Evolutionary conservation across 345 rosid species (phyloP).

Genomic region (Arabidopsis suecica): DNA sequence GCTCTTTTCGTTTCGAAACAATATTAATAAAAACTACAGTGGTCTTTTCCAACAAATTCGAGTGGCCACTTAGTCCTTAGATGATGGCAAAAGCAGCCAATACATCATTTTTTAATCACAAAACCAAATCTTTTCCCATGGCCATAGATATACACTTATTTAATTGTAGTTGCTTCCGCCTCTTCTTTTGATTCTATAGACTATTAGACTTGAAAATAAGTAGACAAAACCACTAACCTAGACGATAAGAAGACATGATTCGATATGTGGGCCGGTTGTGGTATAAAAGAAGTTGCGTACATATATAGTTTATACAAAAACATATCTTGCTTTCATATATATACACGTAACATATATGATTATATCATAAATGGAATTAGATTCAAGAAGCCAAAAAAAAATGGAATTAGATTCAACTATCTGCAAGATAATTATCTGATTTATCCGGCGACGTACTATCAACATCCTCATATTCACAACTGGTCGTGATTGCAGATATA

Average conservation of each 20-base stretch:
- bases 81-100: slow-evolving; percentile 38
- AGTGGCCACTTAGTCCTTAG: slow-evolving; percentile 40
- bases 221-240: slow-evolving; percentile 31
- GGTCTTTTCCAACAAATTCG: slow-evolving; percentile 51
- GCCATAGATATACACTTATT: slow-evolving; percentile 32
- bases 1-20: slow-evolving; percentile 26
- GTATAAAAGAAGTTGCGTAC: slow-evolving; percentile 7
- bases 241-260: slow-evolving; percentile 45
- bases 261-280: slow-evolving; percentile 42
- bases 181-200: slow-evolving; percentile 27
- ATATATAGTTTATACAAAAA: slow-evolving; percentile 25
- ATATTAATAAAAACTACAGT: slow-evolving; percentile 31
- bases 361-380: slow-evolving; percentile 20
- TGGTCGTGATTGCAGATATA: background rate
- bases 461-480: slow-evolving; percentile 26
- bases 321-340: slow-evolving; percentile 26
- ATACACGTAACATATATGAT: slow-evolving; percentile 7
- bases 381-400: slow-evolving; percentile 34
- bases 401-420: slow-evolving; percentile 23
- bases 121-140: slow-evolving; percentile 29
- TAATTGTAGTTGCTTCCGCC: slow-evolving; percentile 33
- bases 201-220: background rate
- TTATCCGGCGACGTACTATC: slow-evolving; percentile 1
- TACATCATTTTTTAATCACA: slow-evolving; percentile 26
- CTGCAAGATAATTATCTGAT: slow-evolving; percentile 10